Evolutionary conservation across 495 filamentous ascomycete genomes (phyloP).

Genomic region (Xylaria curta): DNA sequence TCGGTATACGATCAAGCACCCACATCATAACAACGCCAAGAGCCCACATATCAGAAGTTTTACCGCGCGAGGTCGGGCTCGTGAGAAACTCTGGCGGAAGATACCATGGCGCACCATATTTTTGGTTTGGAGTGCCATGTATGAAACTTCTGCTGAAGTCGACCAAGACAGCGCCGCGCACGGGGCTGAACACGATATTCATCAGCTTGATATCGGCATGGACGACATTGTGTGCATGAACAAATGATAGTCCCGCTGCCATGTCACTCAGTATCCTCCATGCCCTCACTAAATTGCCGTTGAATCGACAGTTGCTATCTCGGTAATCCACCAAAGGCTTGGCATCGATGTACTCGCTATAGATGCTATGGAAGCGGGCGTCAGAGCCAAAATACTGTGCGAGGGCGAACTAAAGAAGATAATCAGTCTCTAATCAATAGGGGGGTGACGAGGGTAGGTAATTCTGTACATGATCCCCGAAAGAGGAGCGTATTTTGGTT

Average conservation of each 20-base stretch:
- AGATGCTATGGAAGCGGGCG: slow-evolving; percentile 19
- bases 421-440: background rate
- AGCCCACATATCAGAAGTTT: slow-evolving; percentile 14
- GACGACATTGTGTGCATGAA: background rate
- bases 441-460: background rate
- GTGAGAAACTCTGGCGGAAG: slow-evolving; percentile 6
- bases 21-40: slow-evolving; percentile 23
- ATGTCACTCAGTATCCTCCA: slow-evolving; percentile 16
- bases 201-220: slow-evolving; percentile 3
- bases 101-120: slow-evolving; percentile 10
- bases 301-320: background rate
- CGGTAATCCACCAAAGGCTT: background rate
- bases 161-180: slow-evolving; percentile 7
- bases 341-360: slow-evolving; percentile 12
- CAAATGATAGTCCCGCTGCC: slow-evolving; percentile 1
- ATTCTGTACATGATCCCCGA: slow-evolving; percentile 12
- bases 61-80: background rate
- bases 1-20: slow-evolving; percentile 3
- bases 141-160: background rate
- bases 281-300: background rate
- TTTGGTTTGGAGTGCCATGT: background rate
- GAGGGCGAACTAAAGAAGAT: background rate
- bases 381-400: slow-evolving; percentile 7
- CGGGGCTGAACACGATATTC: slow-evolving; percentile 17
- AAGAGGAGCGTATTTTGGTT: background rate